A percentile compares a stretch with the other conserved stretches of the same genome.
These are phyloP conservation scores for Fraxinus pennsylvanica DNA, from an alignment of 257 asterid genomes.

Conservation along the genomic window DNA sequence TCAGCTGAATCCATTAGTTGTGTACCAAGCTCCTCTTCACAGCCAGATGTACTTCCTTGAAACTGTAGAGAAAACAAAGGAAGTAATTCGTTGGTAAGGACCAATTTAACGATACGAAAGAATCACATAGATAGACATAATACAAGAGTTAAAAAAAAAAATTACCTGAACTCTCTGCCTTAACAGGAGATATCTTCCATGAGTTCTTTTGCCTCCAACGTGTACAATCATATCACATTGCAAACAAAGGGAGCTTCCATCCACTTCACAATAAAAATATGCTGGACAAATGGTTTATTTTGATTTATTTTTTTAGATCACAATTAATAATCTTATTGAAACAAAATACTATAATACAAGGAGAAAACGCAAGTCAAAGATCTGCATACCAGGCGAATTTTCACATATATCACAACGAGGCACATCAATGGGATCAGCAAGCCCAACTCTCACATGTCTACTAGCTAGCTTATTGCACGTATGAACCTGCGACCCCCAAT, in stretches of 20 bases:
- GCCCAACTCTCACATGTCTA: conserved; percentile 48
- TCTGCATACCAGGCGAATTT: conserved; percentile 40
- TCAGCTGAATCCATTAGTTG: conserved; percentile 20
- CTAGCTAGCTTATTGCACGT: conserved; percentile 46
- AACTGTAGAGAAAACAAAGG: conserved; percentile 30
- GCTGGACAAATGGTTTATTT: conserved; percentile 22
- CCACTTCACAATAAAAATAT: conserved; percentile 51
- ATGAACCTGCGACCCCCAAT: conserved; percentile 40
- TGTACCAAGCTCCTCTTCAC: conserved; percentile 15
- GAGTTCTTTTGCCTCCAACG: conserved; percentile 46
- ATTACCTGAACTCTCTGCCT: conserved; percentile 48
- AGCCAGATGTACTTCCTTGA: conserved; percentile 34
- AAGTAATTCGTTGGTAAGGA: not conserved
- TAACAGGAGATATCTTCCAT: conserved; percentile 37
- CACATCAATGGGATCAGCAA: conserved; percentile 38
- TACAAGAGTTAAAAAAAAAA: not conserved
- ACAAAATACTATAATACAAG: not conserved
- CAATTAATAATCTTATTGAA: not conserved
- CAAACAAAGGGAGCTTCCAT: conserved; percentile 44
- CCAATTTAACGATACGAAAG: not conserved
- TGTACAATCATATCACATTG: conserved; percentile 47
- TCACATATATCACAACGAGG: conserved; percentile 50
- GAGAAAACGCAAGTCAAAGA: not conserved
- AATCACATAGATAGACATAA: not conserved
- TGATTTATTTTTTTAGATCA: not conserved